Evolutionary conservation across 1,139 yeast genomes (phyloP).

Genomic region (Geotrichum europaeum): DNA sequence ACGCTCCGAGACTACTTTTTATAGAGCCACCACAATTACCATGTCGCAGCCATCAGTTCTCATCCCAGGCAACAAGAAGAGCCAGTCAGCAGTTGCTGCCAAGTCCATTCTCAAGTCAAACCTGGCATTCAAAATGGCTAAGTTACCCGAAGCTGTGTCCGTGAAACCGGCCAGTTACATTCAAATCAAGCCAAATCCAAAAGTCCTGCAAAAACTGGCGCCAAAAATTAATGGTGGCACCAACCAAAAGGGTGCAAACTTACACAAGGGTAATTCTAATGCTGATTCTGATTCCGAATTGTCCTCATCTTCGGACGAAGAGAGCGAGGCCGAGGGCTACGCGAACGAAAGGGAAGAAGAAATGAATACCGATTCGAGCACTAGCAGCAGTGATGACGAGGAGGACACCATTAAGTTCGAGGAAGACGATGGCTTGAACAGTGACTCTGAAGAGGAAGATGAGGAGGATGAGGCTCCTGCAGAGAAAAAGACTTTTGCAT

Average conservation of each 20-base stretch:
- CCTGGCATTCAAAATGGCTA: constrained; percentile 37
- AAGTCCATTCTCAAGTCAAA: constrained; percentile 6
- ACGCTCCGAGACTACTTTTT: background rate
- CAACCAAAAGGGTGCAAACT: background rate
- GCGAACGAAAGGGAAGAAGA: background rate
- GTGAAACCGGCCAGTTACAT: constrained; percentile 22
- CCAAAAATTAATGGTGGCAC: background rate
- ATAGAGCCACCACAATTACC: background rate
- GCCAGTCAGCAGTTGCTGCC: constrained; percentile 9
- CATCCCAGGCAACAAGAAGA: constrained; percentile 8
- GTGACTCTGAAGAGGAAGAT: background rate
- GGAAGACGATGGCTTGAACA: background rate
- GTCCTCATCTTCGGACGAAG: constrained; percentile 6
- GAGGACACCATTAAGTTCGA: constrained; percentile 8
- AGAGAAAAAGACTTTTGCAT: background rate
- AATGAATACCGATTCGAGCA: constrained; percentile 4
- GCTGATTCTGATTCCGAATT: background rate
- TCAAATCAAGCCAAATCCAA: constrained; percentile 22
- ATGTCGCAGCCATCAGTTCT: constrained; percentile 15
- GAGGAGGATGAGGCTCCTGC: background rate
- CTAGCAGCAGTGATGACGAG: constrained; percentile 19
- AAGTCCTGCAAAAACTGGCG: background rate
- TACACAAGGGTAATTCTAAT: background rate
- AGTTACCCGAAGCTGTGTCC: constrained; percentile 38
- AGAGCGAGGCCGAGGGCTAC: constrained; percentile 5